These are phyloP conservation scores for Prunus armeniaca DNA, from an alignment of 306 rosid species.

Conservation along the genomic window DNA sequence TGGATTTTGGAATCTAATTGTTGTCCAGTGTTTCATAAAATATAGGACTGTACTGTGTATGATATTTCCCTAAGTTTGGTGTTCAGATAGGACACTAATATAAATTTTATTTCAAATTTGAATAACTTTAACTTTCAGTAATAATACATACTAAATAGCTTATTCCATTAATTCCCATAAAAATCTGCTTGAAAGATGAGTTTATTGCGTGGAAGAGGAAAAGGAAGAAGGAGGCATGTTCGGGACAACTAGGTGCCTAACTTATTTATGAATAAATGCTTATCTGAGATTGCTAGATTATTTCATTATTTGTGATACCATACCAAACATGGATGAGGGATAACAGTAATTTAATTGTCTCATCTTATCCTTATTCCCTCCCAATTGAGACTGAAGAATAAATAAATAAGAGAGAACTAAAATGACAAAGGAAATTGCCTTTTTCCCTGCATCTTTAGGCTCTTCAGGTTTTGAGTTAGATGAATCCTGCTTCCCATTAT, in stretches of 20 bases:
- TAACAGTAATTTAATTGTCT: neutral
- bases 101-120: neutral
- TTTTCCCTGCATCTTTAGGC: slow-evolving; percentile 38
- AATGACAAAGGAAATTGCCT: slow-evolving; percentile 46
- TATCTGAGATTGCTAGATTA: neutral
- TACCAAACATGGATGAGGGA: neutral
- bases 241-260: neutral
- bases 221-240: neutral
- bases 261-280: neutral
- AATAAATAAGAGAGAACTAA: slow-evolving; percentile 13
- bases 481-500: slow-evolving; percentile 45
- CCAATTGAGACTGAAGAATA: neutral
- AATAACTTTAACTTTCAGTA: too few species aligned
- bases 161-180: neutral
- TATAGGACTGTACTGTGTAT: neutral
- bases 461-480: slow-evolving; percentile 41
- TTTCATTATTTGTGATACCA: neutral
- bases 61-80: neutral
- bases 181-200: neutral
- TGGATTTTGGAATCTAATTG: neutral
- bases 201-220: neutral
- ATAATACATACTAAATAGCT: too few species aligned
- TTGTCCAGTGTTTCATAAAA: neutral
- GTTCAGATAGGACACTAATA: neutral
- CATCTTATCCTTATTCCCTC: too few species aligned